A percentile compares a stretch with the other conserved stretches of the same genome.
phyloP scores from a whole-genome alignment of 192 early-diverging fungal genomes.

The Backusella psychrophila region DNA sequence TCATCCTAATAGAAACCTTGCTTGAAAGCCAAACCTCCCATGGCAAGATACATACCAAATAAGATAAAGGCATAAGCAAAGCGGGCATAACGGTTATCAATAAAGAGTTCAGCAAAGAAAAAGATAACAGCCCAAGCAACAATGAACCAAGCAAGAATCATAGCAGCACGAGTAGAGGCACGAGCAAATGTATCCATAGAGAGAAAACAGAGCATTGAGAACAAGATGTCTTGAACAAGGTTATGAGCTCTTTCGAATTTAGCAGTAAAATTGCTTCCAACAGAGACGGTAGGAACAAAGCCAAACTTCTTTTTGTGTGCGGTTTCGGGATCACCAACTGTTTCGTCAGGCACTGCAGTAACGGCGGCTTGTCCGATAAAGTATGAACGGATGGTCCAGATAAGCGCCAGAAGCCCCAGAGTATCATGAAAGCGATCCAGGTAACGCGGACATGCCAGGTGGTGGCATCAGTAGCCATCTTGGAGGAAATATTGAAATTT shows the following conservation, averaged over 20 bases:
- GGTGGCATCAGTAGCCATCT: neutral
- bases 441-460: constrained; percentile 15
- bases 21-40: constrained; percentile 18
- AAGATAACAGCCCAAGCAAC: constrained; percentile 9
- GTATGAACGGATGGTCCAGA: constrained; percentile 11
- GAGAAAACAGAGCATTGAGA: constrained; percentile 29
- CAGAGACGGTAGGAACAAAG: neutral
- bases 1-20: constrained; percentile 10
- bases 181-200: constrained; percentile 34
- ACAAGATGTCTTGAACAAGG: constrained; percentile 25
- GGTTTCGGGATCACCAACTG: no score
- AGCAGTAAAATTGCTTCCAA: neutral
- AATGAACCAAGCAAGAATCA: constrained; percentile 36
- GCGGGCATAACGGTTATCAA: constrained; percentile 6
- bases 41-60: constrained; percentile 12
- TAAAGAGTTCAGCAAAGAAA: constrained; percentile 13
- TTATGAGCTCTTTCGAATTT: constrained; percentile 19
- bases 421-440: constrained; percentile 28
- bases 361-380: neutral
- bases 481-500: neutral
- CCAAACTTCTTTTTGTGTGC: neutral
- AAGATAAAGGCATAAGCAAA: neutral
- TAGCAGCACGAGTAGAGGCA: constrained; percentile 28
- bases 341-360: no score
- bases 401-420: constrained; percentile 28